Base-by-base conservation (phyloP, 306 rosid genomes). In the Mimosa bimucronata region DNA sequence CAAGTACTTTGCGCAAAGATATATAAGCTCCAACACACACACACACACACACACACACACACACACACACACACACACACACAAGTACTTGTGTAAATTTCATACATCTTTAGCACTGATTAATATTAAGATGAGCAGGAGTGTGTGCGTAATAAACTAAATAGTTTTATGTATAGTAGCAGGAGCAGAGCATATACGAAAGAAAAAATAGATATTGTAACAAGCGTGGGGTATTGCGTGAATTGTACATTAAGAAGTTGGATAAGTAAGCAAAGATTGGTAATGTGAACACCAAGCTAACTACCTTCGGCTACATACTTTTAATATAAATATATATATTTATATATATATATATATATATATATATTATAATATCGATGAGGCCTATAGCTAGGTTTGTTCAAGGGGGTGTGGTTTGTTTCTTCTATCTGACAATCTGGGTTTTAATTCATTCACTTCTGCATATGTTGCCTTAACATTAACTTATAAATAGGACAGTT, bases 161-260 rank as follows among this genome's bases (percentile, higher is more conserved):
- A 46, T 15, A 46, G 21, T 15, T 45, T 45, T 45, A 45, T 45
- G 50, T 45, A 21, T 53, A 53, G 60, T 53, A 18, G 60, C 11
- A n/a, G 26, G 12, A 19, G 60, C 29, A 57, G 30, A 57, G 28
- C 62, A 9, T 9, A 9, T 57, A 6, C 18, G 57, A 21, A 21
- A 8, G 64, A 10, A 58, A 58, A 7, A 25, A 58, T 4, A 2
- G 29, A 9, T 21, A 57, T 23, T 10, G 30, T 23, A 10, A 57
- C 30, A 57, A 21, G 62, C 13, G 62, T 21, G 29, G 28, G 28
- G 28, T 55, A 55, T n/a, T 55, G 21, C 73, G 85, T 80, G 81
- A 80, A 77, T 65, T 87, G 71, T 69, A 87, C 71, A 79, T 85
- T 18, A 82, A 48, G 28, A 55, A 4, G 83, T 57, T 30, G 52